These are phyloP conservation scores for Moringa oleifera DNA, from an alignment of 345 rosid genomes.

Conservation along the genomic window DNA sequence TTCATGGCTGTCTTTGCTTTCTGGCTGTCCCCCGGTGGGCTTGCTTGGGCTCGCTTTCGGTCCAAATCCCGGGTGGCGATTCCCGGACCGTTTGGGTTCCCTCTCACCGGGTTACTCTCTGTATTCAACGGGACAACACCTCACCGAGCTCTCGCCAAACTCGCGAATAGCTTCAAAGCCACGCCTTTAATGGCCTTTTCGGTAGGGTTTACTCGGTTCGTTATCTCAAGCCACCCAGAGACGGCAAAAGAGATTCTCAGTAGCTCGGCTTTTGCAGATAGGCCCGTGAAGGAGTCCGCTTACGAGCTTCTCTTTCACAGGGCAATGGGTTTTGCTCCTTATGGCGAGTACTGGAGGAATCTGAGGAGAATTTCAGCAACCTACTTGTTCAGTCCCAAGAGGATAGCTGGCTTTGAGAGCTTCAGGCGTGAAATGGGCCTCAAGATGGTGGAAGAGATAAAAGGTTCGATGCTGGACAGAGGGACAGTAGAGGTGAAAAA, in stretches of 20 bases:
- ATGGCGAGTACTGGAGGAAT: constrained; percentile 84
- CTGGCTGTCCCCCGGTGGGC: constrained; percentile 52
- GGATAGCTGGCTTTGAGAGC: constrained; percentile 40
- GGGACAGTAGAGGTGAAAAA: constrained; percentile 46
- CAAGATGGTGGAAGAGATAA: constrained; percentile 41
- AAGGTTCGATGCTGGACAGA: constrained; percentile 10
- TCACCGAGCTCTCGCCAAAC: constrained; percentile 50
- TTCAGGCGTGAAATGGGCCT: constrained; percentile 42
- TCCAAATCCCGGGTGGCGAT: constrained; percentile 24
- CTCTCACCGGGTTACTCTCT: constrained; percentile 38
- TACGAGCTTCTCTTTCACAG: constrained; percentile 75
- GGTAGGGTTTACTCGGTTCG: constrained; percentile 65
- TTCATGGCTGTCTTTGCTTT: constrained; percentile 33
- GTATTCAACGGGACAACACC: constrained; percentile 42
- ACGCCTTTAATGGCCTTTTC: constrained; percentile 72
- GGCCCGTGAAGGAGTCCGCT: constrained; percentile 86
- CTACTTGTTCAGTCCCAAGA: constrained; percentile 70
- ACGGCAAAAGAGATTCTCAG: constrained; percentile 66
- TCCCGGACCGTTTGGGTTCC: constrained; percentile 65
- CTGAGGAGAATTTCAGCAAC: constrained; percentile 73
- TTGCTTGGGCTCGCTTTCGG: constrained; percentile 61
- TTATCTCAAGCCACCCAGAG: constrained; percentile 67
- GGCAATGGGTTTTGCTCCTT: constrained; percentile 88
- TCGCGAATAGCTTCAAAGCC: constrained; percentile 32
- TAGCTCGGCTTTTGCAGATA: constrained; percentile 76